Percentiles rank a stretch among this genome's conserved stretches.
phyloP scores from a whole-genome alignment of 1,139 yeast species.

The Candida tropicalis region DNA sequence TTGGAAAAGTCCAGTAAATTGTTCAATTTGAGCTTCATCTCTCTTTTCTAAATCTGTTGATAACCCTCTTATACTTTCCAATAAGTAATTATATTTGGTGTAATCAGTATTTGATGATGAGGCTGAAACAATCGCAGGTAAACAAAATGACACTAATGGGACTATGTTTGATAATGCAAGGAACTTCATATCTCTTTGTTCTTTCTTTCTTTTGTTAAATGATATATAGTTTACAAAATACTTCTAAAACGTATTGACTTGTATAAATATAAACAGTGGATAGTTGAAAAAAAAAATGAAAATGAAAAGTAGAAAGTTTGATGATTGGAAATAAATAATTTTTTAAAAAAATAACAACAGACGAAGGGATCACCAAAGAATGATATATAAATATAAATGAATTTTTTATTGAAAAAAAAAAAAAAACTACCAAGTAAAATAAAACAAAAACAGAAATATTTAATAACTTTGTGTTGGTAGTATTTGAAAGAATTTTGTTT shows the following conservation, averaged over 20 bases:
- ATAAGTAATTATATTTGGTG: slow-evolving; percentile 10
- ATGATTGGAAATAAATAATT: too few species aligned
- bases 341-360: too few species aligned
- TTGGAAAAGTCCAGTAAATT: slow-evolving; percentile 25
- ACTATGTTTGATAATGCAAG: not conserved
- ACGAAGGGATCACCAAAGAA: too few species aligned
- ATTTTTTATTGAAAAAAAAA: too few species aligned
- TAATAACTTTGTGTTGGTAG: not conserved
- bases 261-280: too few species aligned
- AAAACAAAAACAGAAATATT: not conserved
- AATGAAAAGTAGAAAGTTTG: too few species aligned
- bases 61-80: slow-evolving; percentile 10
- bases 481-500: not conserved
- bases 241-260: too few species aligned
- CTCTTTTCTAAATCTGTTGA: slow-evolving; percentile 16
- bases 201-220: too few species aligned
- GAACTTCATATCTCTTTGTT: too few species aligned
- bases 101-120: slow-evolving; percentile 6
- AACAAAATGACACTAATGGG: slow-evolving; percentile 3
- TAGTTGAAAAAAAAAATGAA: too few species aligned
- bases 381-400: too few species aligned
- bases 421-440: not conserved
- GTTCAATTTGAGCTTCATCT: slow-evolving; percentile 21
- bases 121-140: slow-evolving; percentile 3
- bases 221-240: too few species aligned